Evolutionary conservation across 345 rosid genomes (phyloP).

Genomic region (Euclidium syriacum): DNA sequence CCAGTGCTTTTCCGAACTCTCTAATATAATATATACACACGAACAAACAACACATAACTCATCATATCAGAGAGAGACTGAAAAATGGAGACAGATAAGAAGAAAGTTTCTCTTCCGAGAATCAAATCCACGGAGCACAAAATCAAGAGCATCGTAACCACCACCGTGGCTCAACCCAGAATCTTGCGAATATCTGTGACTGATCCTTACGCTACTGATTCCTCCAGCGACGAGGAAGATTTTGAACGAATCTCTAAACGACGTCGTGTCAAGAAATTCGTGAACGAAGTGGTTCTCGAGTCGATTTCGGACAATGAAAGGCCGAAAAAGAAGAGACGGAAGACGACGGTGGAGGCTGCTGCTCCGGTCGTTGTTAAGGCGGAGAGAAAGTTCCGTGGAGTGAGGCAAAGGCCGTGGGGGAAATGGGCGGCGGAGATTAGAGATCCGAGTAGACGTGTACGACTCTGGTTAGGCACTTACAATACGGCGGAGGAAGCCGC

Average conservation of each 20-base stretch:
- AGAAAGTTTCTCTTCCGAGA: neutral
- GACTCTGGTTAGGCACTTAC: slow-evolving; percentile 90
- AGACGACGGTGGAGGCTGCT: neutral
- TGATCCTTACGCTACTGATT: slow-evolving; percentile 89
- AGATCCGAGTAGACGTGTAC: slow-evolving; percentile 71
- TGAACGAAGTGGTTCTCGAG: slow-evolving; percentile 62
- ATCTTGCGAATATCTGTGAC: slow-evolving; percentile 66
- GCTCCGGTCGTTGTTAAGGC: neutral
- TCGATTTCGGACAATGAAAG: slow-evolving; percentile 10
- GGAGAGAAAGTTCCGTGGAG: slow-evolving; percentile 73
- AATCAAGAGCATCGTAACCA: slow-evolving; percentile 14
- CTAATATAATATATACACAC: neutral
- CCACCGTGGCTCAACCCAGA: slow-evolving; percentile 15
- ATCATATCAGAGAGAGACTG: slow-evolving; percentile 30
- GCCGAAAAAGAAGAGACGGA: slow-evolving; percentile 4
- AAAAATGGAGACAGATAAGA: slow-evolving; percentile 30
- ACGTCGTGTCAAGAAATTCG: slow-evolving; percentile 48
- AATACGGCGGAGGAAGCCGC: slow-evolving; percentile 97
- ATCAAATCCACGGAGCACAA: slow-evolving; percentile 47
- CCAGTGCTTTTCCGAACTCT: neutral
- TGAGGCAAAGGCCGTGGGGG: slow-evolving; percentile 96
- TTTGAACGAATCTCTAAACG: slow-evolving; percentile 15
- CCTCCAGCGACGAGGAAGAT: slow-evolving; percentile 76
- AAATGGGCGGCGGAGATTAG: slow-evolving; percentile 99
- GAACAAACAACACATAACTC: slow-evolving; percentile 19